Base-by-base conservation (phyloP, 192 early-diverging fungal species). In the Allomyces arbusculus region DNA sequence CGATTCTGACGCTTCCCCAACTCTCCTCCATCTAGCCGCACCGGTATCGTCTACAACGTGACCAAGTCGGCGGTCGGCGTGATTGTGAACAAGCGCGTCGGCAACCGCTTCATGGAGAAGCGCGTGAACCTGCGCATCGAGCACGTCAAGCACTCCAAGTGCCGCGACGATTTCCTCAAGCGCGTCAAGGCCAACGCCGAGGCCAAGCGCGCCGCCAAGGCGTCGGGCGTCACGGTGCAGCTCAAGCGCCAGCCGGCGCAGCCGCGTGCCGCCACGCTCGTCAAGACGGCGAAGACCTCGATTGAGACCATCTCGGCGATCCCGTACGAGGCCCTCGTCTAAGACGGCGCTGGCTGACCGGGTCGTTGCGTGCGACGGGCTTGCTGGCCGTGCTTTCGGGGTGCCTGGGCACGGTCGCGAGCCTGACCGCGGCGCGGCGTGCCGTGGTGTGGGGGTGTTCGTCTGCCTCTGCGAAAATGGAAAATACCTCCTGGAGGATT, bases 121-220 rank as follows among this genome's bases (percentile, higher is more conserved):
- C 84, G 92, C 66, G 84, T 99, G 80, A 97, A 95, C 83, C 75
- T 99, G 78, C 89, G 94, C 74, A 77, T 99, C 76, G 95, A 99
- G 83, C 95, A 99, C 84, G 82, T 99, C 78, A 92, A 87, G 83
- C 94, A 99, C 90, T 99, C 95, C 80, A 94, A 94, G 84, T 95
- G 94, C 85, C 90, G 95, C 77, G 82, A 88, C 71, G 92, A 95
- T 71, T 99, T 99, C 85, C 82, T 97, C 79, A 82, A 86, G 61
- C 89, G 95, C 76, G 94, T 97, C 75, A 94, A 94, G 87, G 84
- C 88, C 73, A 99, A 96, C 83, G 89, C 87, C 26, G 82, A 79
- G 63, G 79, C 79, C 72, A 85, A 86, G 82, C 80, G 84, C 74
- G 89, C 89, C 63, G 91, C 95, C 71, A 89, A 85, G 74, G 82